These are phyloP conservation scores for Spinellus fusiger DNA, from an alignment of 192 early-diverging fungal species.

Conservation along the genomic window DNA sequence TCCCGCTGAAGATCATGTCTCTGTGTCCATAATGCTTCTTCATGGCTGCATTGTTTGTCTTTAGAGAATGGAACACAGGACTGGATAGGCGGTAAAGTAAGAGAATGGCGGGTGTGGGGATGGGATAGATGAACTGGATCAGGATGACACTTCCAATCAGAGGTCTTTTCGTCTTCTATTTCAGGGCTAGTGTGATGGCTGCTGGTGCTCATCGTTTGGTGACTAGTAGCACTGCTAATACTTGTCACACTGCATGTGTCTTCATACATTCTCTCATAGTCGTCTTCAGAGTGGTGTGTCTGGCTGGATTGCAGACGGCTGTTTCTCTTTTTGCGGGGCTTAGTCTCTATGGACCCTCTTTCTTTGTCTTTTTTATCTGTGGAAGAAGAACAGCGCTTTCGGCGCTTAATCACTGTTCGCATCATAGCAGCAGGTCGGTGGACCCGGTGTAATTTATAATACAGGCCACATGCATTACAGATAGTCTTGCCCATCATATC, in stretches of 20 bases:
- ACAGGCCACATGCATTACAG: constrained; percentile 92
- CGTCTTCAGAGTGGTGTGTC: no score
- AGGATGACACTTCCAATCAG: neutral
- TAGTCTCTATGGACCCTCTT: neutral
- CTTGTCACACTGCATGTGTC: constrained; percentile 1
- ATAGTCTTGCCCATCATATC: constrained; percentile 64
- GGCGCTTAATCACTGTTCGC: constrained; percentile 60
- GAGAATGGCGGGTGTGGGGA: neutral
- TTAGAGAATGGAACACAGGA: neutral
- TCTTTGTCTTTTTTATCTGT: constrained; percentile 4
- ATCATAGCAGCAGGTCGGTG: constrained; percentile 70
- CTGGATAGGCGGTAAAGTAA: neutral
- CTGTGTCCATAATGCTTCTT: constrained; percentile 39
- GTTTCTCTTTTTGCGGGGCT: neutral
- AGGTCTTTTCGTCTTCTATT: neutral
- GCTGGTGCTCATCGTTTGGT: neutral
- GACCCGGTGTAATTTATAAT: constrained; percentile 74
- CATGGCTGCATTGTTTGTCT: constrained; percentile 6
- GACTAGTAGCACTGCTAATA: constrained; percentile 1
- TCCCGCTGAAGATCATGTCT: constrained; percentile 48
- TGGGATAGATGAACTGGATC: neutral
- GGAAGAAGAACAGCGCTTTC: constrained; percentile 35
- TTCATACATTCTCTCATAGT: neutral
- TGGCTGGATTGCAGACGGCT: neutral
- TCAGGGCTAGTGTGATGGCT: neutral